Evolutionary conservation across 495 filamentous ascomycete genomes (phyloP).

Genomic region (Tuber borchii): DNA sequence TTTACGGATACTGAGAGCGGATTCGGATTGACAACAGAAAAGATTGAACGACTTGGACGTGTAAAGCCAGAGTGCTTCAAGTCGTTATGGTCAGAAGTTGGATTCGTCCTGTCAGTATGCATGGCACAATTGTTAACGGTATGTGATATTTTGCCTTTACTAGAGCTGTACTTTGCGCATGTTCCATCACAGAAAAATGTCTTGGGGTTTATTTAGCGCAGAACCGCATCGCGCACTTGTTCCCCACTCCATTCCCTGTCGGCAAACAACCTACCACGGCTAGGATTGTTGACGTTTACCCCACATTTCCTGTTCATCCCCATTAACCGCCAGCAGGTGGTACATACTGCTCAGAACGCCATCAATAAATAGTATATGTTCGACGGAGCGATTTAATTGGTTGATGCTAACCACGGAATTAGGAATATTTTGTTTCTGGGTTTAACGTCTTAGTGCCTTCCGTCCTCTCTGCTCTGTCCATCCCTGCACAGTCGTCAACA

Average conservation of each 20-base stretch:
- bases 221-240: background rate
- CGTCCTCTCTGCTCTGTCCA: constrained; percentile 56
- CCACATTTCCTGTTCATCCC: no score
- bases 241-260: constrained; percentile 17
- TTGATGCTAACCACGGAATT: constrained; percentile 19
- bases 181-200: constrained; percentile 13
- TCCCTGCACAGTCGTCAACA: constrained; percentile 57
- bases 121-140: constrained; percentile 69
- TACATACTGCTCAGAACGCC: constrained; percentile 16
- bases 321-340: constrained; percentile 27
- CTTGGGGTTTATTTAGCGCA: constrained; percentile 13
- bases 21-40: constrained; percentile 35
- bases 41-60: constrained; percentile 63
- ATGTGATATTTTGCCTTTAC: constrained; percentile 36
- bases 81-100: constrained; percentile 55
- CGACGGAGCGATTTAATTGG: constrained; percentile 17
- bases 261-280: background rate
- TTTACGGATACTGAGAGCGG: constrained; percentile 16
- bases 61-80: constrained; percentile 63
- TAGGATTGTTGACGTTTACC: background rate
- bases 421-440: constrained; percentile 79
- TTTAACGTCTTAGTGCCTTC: constrained; percentile 77
- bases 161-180: background rate
- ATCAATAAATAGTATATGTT: constrained; percentile 16
- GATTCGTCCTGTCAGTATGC: constrained; percentile 65